Percentiles rank a stretch among this genome's conserved stretches.
Conservation (phyloP, 345 rosid genomes). For the Gossypium mustelinum region DNA sequence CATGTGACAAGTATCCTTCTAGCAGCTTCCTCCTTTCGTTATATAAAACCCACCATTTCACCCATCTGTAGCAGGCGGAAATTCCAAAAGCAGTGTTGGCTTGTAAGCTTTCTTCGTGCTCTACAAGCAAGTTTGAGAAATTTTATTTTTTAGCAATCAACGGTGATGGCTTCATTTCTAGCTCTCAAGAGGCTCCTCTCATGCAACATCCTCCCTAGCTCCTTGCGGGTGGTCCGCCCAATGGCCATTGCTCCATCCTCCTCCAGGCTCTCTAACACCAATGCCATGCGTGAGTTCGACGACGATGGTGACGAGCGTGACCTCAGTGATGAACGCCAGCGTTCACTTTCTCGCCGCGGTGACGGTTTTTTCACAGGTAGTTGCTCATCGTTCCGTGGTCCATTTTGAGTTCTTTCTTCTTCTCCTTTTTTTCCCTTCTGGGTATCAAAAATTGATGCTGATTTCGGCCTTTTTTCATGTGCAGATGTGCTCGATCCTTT, state of each 20-base stretch:
- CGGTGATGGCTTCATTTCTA: slow-evolving; percentile 5
- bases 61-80: too few species aligned
- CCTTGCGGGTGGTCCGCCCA: slow-evolving; percentile 14
- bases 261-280: slow-evolving; percentile 41
- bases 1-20: neutral
- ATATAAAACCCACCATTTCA: neutral
- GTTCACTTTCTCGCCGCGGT: slow-evolving; percentile 37
- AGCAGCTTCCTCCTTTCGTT: neutral
- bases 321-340: slow-evolving; percentile 21
- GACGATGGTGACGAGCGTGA: slow-evolving; percentile 16
- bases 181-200: slow-evolving; percentile 2
- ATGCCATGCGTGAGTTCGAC: slow-evolving; percentile 28
- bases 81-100: neutral
- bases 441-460: neutral
- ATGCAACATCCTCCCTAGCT: neutral
- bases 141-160: too few species aligned
- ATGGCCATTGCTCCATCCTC: slow-evolving; percentile 13
- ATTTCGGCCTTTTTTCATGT: neutral
- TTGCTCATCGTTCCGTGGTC: neutral
- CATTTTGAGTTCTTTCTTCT: neutral
- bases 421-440: neutral
- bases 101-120: neutral
- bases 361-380: slow-evolving; percentile 45
- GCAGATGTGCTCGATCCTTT: slow-evolving; percentile 57
- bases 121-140: neutral